Base-by-base conservation (phyloP, 2,329 filamentous ascomycete species). In the Ilyonectria robusta region DNA sequence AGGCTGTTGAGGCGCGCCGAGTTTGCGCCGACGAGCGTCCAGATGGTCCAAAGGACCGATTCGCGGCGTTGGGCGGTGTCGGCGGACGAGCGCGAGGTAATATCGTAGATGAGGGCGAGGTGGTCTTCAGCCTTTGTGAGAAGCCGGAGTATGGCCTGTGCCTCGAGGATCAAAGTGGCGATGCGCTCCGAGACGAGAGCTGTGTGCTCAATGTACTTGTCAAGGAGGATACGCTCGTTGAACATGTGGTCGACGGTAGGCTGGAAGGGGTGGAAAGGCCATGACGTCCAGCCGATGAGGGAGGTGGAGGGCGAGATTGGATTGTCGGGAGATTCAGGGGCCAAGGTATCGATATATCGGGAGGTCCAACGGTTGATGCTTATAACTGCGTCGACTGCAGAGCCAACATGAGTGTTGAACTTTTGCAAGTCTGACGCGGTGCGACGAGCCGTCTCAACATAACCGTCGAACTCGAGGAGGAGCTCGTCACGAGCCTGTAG, bases 321-420 rank as follows among this genome's bases (percentile, higher is more conserved):
- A 74, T 75, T 71, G 4, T 80, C 77, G 26, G 76, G 70, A 17
- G 73, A 65, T 6, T 75, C 71, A n/a, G 78, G 75, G 46, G 83
- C 84, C n/a, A 93, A 83, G 8, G 87, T 88, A 72, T 92, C 87
- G 53, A 94, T 87, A 51, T 91, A 89, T 17, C 89, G 86, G 54
- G 91, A 86, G 0, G 93, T 95, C 91, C 91, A 94, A 61, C 88
- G 88, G 75, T 94, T 94, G 62, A 92, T 93, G 68, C 86, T 88
- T 66, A 95, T 90, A 56, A 95, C 90, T 40, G 88, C 88, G 75
- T 95, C 93, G 40, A 95, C 90, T 1, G 91, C 90, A 11, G 89
- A 86, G 5, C 92, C 92, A 70, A 95, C 91, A 72, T 92, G 91
- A 0, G 88, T 90, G 80, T 95, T 95, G 85, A 95, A 96, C 65